A percentile compares a stretch with the other conserved stretches of the same genome.
Evolutionary conservation across 768 basidiomycete species (phyloP).

Genomic region (Boletus sp.): DNA sequence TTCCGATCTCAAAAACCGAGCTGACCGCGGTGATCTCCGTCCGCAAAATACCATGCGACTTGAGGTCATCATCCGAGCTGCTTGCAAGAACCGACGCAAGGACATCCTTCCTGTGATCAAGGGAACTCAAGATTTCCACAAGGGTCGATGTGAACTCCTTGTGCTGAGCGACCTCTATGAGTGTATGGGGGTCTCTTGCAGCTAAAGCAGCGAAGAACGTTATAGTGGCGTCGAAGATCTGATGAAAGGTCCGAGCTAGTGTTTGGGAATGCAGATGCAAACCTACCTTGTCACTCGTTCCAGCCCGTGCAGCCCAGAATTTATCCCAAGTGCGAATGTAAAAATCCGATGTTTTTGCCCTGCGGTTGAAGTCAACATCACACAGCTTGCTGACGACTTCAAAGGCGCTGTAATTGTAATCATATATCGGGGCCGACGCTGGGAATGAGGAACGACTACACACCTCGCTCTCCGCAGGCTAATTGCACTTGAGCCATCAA

Average conservation of each 20-base stretch:
- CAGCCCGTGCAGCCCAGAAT: constrained; percentile 55
- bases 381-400: constrained; percentile 76
- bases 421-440: background rate
- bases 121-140: constrained; percentile 38
- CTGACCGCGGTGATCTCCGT: constrained; percentile 57
- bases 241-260: background rate
- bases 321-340: constrained; percentile 66
- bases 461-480: constrained; percentile 69
- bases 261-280: background rate
- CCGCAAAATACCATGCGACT: constrained; percentile 50
- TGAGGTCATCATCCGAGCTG: constrained; percentile 43
- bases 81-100: constrained; percentile 41
- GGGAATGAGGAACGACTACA: background rate
- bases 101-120: constrained; percentile 42
- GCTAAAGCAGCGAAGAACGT: constrained; percentile 60
- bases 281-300: constrained; percentile 57
- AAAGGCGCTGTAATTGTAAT: constrained; percentile 54
- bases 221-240: constrained; percentile 67
- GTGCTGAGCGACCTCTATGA: constrained; percentile 49
- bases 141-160: constrained; percentile 40
- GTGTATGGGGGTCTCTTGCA: constrained; percentile 52
- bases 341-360: constrained; percentile 76
- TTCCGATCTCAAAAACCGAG: constrained; percentile 5
- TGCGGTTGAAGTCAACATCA: constrained; percentile 70
- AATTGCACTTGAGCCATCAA: constrained; percentile 49